These are phyloP conservation scores for Eutypa lata DNA, from an alignment of 2,329 filamentous ascomycete genomes.

Conservation along the genomic window DNA sequence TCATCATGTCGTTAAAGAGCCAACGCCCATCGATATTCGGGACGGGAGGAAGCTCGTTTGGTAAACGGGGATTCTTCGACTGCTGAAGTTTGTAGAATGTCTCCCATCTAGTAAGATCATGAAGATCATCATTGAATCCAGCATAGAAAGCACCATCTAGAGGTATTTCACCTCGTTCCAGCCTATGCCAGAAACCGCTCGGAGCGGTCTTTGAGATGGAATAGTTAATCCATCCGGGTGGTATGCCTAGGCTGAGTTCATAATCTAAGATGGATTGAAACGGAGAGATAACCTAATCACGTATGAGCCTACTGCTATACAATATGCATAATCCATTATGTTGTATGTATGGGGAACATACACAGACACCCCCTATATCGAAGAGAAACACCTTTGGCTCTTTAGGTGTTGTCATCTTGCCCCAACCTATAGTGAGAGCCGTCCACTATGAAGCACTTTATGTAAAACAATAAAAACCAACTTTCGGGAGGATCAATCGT, in stretches of 20 bases:
- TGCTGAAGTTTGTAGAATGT: slow-evolving; percentile 53
- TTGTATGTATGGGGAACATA: slow-evolving; percentile 54
- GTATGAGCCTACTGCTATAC: slow-evolving; percentile 10
- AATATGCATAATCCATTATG: slow-evolving; percentile 5
- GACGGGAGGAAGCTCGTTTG: slow-evolving; percentile 52
- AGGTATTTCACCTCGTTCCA: slow-evolving; percentile 80
- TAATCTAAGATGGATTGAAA: slow-evolving; percentile 94
- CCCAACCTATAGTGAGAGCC: not conserved
- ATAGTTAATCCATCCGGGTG: slow-evolving; percentile 86
- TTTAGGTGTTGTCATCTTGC: slow-evolving; percentile 39
- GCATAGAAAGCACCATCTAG: slow-evolving; percentile 74
- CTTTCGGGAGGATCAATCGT: too few species aligned
- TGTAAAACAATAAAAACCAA: too few species aligned
- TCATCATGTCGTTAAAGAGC: slow-evolving; percentile 93
- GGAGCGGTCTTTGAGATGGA: slow-evolving; percentile 78
- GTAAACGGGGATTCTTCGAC: slow-evolving; percentile 37
- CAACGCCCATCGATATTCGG: slow-evolving; percentile 73
- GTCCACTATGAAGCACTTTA: too few species aligned
- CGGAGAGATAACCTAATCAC: slow-evolving; percentile 76
- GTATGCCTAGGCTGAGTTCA: slow-evolving; percentile 72
- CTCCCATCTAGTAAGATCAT: slow-evolving; percentile 64
- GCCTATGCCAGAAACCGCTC: slow-evolving; percentile 79
- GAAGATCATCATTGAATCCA: slow-evolving; percentile 73
- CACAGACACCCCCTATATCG: slow-evolving; percentile 95
- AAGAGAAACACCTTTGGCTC: slow-evolving; percentile 78